Evolutionary conservation across 345 rosid species (phyloP), one percentile per base, ranked within the genome.

Genomic region (Rhodomyrtus tomentosa): DNA sequence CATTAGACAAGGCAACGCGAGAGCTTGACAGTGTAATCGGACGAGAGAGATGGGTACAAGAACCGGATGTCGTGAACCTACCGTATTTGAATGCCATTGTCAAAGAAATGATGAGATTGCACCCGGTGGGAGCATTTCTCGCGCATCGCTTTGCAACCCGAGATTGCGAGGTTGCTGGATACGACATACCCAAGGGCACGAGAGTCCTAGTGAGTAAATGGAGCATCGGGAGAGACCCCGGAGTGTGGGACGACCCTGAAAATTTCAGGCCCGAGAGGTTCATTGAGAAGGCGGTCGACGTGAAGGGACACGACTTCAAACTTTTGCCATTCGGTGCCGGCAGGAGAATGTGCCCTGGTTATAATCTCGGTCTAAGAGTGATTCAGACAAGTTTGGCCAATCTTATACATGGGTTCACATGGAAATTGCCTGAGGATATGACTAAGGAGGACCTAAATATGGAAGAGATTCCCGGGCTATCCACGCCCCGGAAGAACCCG

Each of bases 251-350:
- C 10, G 38, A 84, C 16, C 88, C 85, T 38, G 45, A 59, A 1
- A 82, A 81, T 40, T 88, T 88, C 83, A 40, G 50, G n/a, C 90
- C 90, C 1, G 87, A 88, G 58, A 86, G 90, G 85, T 84, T 86
- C 58, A 29, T 88, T 16, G 88, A 84, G 56, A 51, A 42, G 72
- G 68, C 50, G 12, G 21, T 86, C 6, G 87, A 86, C 10, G 87
- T 81, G n/a, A 86, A 86, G 82, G 91, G 91, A 0, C 90, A 91
- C 85, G 91, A 91, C 87, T 89, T 87, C 24, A 87, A 86, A 22
- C 85, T 92, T 74, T 81, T 91, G 62, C 95, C 93, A 0, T 92
- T 92, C 50, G 95, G 91, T 20, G 32, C 91, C 3, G 91, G 91
- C 20, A 83, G 89, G 58, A 84, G 91, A 82, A 87, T 88, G 38